Base-by-base conservation (phyloP, 164 flowering plant genomes). In the Umbellularia californica region DNA sequence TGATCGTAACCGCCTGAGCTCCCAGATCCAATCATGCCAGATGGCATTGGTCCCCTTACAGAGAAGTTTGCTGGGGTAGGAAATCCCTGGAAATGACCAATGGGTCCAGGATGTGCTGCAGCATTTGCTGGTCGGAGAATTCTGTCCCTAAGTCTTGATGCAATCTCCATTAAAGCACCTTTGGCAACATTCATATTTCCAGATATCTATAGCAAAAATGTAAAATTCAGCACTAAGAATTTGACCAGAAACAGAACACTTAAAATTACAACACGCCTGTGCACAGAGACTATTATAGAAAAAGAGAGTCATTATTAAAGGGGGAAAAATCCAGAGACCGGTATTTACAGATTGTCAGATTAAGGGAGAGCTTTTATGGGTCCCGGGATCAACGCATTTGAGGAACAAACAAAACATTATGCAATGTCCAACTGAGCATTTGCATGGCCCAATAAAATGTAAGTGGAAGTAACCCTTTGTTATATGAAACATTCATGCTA, bases 141-240 rank as follows among this genome's bases (percentile, higher is more conserved):
- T 84, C 94, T 88, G 47, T 72, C 76, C 81, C 95, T 84, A 13
- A 89, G 87, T 78, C 92, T 88, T 64, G 88, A 85, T 24, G 88
- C 83, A 70, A 90, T 81, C 83, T 90, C 91, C 28, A 79, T 75
- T 71, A 90, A 70, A 58, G 95, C 95, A 81, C 87, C 90, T 81
- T 82, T 87, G 72, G 90, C 93, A 79, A 86, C 86, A 73, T 72
- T 81, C 70, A 79, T 74, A 76, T 78, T 88, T 77, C 90, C 93
- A 73, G 90, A 85, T 76, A 89, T 82, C 95, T 91, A 73, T 69
- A 77, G 27, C 5, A 75, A 55, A 76, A 79, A 74, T 69, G 25
- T 47, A 50, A 60, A 33, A 27, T 27, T 65, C 67, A 74, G 67
- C 70, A 75, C 28, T 51, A 22, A 63, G 78, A 55, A 20, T 55